A percentile compares a stretch with the other conserved stretches of the same genome.
phyloP scores from a whole-genome alignment of 106 monocot species.

The Dioscorea dumetorum region DNA sequence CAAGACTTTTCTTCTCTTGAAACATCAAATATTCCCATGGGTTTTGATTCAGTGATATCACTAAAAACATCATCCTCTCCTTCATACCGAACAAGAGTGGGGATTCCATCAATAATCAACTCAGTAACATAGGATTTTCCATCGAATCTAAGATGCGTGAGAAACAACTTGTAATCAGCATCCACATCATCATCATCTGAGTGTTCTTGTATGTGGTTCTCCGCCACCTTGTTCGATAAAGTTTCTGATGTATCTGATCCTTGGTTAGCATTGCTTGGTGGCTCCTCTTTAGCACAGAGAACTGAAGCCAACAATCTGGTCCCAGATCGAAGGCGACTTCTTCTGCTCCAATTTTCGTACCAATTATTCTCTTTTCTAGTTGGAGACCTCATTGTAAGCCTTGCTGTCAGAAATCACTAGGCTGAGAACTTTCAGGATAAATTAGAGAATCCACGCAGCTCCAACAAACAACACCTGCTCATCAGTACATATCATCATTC shows the following conservation, averaged over 20 bases:
- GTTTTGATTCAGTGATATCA: slow-evolving; percentile 5
- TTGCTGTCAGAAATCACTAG: too few species aligned
- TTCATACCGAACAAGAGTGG: slow-evolving; percentile 25
- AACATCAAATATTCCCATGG: neutral
- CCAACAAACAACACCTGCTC: too few species aligned
- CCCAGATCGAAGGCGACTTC: slow-evolving; percentile 4
- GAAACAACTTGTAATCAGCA: slow-evolving; percentile 28
- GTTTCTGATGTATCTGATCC: too few species aligned
- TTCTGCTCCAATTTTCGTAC: slow-evolving; percentile 3
- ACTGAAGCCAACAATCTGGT: neutral
- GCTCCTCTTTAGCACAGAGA: neutral
- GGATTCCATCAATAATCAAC: slow-evolving; percentile 2
- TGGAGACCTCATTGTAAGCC: too few species aligned
- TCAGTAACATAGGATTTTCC: slow-evolving; percentile 30
- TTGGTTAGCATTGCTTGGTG: neutral
- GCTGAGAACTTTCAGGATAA: too few species aligned
- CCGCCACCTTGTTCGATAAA: too few species aligned
- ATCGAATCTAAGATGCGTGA: slow-evolving; percentile 22
- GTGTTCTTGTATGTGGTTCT: neutral
- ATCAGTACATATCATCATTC: too few species aligned
- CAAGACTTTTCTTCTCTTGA: neutral
- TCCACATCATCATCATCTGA: slow-evolving; percentile 1
- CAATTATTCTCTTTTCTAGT: neutral
- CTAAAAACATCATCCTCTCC: slow-evolving; percentile 4
- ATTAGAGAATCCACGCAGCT: too few species aligned